Conservation (phyloP, 306 rosid genomes). For the Cucumis hystrix region DNA sequence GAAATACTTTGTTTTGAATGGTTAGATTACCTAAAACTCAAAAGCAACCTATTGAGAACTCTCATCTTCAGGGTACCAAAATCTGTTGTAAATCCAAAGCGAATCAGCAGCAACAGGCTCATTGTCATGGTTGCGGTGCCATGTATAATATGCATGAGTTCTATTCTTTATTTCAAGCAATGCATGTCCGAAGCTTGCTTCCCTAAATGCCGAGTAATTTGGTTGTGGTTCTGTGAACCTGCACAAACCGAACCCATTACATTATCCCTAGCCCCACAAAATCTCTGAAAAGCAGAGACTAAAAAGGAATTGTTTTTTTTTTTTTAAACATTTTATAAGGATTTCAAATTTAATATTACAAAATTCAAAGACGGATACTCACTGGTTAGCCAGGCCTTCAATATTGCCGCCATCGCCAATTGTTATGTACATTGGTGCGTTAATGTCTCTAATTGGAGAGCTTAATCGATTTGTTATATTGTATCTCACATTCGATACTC, state of each 20-base stretch:
- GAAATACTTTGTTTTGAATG: not conserved
- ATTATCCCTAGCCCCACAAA: not conserved
- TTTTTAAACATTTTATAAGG: too few species aligned
- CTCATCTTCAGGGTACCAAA: conserved; percentile 10
- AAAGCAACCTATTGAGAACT: not conserved
- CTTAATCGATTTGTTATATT: conserved; percentile 11
- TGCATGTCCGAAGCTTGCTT: conserved; percentile 20
- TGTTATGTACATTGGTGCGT: conserved; percentile 13
- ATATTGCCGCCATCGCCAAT: conserved; percentile 16
- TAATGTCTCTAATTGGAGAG: conserved; percentile 6
- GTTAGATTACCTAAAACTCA: not conserved
- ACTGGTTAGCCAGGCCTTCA: conserved; percentile 14
- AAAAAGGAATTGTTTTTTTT: not conserved
- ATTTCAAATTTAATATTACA: not conserved
- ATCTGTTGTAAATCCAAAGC: conserved; percentile 12
- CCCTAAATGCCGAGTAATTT: conserved; percentile 12
- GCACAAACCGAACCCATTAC: not conserved
- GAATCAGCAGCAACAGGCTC: conserved; percentile 6
- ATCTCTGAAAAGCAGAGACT: not conserved
- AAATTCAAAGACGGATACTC: not conserved
- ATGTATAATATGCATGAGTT: conserved; percentile 17
- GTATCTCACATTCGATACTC: conserved; percentile 7
- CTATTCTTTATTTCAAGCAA: conserved; percentile 14
- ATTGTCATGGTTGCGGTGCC: conserved; percentile 14
- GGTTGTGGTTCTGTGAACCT: conserved; percentile 13